Evolutionary conservation across 176 grass and related monocot genomes (phyloP), one percentile per base, ranked within the genome.

Genomic region (Urochloa ruziziensis): DNA sequence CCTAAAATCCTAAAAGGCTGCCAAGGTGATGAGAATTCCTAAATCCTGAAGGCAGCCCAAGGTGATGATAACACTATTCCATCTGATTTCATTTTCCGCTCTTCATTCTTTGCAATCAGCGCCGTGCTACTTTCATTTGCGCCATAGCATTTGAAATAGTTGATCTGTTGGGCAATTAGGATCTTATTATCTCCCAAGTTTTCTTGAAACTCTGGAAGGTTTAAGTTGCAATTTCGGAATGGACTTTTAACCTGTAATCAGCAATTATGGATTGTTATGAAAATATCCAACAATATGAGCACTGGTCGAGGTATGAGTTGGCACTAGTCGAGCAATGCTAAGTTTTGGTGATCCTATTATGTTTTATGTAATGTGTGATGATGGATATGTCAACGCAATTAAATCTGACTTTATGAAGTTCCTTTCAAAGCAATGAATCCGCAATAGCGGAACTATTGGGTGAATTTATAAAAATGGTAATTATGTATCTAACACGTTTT

Each of bases 381-480:
- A 28, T 24, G 47, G 48, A 76, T 67, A 43, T 53, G 73, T 21
- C 73, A 48, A 73, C 67, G 30, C 43, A 86, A 73, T 37, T 47
- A 86, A 73, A 27, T 43, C 18, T 80, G 62, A 62, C 29, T 57
- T 24, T 79, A 37, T 86, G 57, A 51, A 79, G 46, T 59, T 73
- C 67, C 18, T 42, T 80, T 11, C 62, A 33, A 18, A 65, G 34
- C 25, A 47, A 52, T 37, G 33, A 64, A 7, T 73, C 48, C 36
- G 29, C 32, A 52, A 51, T 37, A 6, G 17, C 27, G 24, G 23
- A 71, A 35, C 15, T 51, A 1, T 7, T 86, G 23, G 32, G 12
- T 79, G 30, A 86, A 79, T 61, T 44, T 86, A 21, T 64, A 42
- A 28, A 49, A 37, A 79, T 1, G 4, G 19, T 11, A 62, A 15